A percentile compares a stretch with the other conserved stretches of the same genome.
These are phyloP conservation scores for Arthrobotrys entomopaga DNA, from an alignment of 2,329 filamentous ascomycete genomes.

Conservation along the genomic window DNA sequence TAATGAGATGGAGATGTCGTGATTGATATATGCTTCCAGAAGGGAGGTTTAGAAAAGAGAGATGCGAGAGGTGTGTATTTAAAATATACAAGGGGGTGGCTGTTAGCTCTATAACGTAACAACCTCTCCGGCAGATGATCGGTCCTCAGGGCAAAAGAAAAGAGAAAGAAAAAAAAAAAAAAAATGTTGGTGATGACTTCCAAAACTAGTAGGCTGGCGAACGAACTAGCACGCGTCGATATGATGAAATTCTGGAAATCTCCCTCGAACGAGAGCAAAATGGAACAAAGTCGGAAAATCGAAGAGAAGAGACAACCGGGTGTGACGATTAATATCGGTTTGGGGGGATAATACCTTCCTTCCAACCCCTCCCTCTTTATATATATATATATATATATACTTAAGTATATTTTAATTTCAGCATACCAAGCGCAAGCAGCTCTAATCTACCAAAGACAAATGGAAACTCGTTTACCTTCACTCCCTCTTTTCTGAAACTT, in stretches of 20 bases:
- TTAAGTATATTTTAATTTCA: not conserved
- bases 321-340: slow-evolving; percentile 10
- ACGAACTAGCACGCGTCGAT: not conserved
- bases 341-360: not conserved
- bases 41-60: not conserved
- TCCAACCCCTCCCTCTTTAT: slow-evolving; percentile 24
- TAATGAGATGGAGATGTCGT: not conserved
- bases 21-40: not conserved
- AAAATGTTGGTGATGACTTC: slow-evolving; percentile 9
- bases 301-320: slow-evolving; percentile 26
- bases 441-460: not conserved
- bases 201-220: slow-evolving; percentile 12
- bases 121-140: too few relatives aligned
- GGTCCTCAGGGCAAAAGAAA: not conserved
- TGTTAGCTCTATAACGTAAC: too few relatives aligned
- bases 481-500: slow-evolving; percentile 14
- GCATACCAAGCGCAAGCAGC: not conserved
- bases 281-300: not conserved
- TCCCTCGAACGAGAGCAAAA: slow-evolving; percentile 6
- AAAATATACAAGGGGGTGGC: slow-evolving; percentile 13
- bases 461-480: not conserved
- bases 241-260: slow-evolving; percentile 5
- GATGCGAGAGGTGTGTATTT: slow-evolving; percentile 10
- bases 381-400: not conserved
- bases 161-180: slow-evolving; percentile 2